A percentile compares a stretch with the other conserved stretches of the same genome.
phyloP scores from a whole-genome alignment of 352 stramenopile genomes.

The Hyaloperonospora arabidopsidis region DNA sequence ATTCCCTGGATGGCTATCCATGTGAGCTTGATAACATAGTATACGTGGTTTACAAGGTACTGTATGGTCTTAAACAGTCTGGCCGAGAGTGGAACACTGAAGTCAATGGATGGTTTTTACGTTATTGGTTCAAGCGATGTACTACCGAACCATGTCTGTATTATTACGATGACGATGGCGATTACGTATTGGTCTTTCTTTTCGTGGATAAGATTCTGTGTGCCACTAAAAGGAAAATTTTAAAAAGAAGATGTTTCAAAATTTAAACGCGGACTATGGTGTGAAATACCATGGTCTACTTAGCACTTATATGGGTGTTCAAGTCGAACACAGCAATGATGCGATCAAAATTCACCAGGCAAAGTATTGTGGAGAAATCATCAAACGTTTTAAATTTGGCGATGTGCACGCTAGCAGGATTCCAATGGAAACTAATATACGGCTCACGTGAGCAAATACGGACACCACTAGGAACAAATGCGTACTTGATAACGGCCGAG shows the following conservation, averaged over 20 bases:
- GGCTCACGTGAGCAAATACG: not conserved
- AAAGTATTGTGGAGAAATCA: conserved; percentile 2
- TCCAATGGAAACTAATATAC: conserved; percentile 13
- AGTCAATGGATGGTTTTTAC: conserved; percentile 11
- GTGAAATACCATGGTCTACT: conserved; percentile 22
- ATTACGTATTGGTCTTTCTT: conserved; percentile 12
- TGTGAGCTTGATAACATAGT: conserved; percentile 8
- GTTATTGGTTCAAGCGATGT: conserved; percentile 6
- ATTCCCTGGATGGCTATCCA: conserved; percentile 10
- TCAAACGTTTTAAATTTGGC: conserved; percentile 7
- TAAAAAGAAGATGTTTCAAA: conserved; percentile 18
- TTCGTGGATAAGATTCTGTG: conserved; percentile 28
- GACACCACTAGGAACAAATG: conserved; percentile 3
- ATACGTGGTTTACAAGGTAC: conserved; percentile 15
- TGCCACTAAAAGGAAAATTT: conserved; percentile 15
- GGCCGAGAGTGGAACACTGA: conserved; percentile 20
- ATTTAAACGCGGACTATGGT: conserved; percentile 13
- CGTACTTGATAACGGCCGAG: not conserved
- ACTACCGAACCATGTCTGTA: conserved; percentile 17
- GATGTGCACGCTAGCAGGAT: conserved; percentile 9
- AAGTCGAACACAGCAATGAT: conserved; percentile 6
- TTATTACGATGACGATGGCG: conserved; percentile 2
- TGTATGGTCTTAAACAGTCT: conserved; percentile 19
- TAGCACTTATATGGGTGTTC: conserved; percentile 9
- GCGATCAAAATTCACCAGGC: conserved; percentile 1